Conservation (phyloP, 164 flowering plant genomes). For the Dillenia suffruticosa region DNA sequence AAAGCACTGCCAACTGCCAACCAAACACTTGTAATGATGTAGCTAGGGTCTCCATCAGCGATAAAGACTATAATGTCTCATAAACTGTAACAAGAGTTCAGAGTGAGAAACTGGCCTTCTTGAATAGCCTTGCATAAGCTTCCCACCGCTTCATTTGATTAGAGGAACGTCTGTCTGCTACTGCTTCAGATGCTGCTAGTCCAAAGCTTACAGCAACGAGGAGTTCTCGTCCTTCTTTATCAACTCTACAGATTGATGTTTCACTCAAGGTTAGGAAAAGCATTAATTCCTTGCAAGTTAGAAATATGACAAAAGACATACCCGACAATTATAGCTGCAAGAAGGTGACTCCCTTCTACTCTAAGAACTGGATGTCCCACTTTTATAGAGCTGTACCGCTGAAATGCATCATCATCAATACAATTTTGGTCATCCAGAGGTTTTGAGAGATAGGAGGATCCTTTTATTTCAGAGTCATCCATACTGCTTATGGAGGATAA, state of each 20-base stretch:
- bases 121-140: conserved; percentile 79
- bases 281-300: background rate
- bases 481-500: conserved; percentile 18
- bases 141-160: conserved; percentile 78
- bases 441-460: conserved; percentile 34
- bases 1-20: too few relatives aligned
- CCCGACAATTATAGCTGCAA: conserved; percentile 89
- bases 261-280: background rate
- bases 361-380: conserved; percentile 90
- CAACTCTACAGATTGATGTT: conserved; percentile 50
- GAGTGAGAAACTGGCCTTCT: conserved; percentile 51
- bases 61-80: too few relatives aligned
- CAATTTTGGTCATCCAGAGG: conserved; percentile 37
- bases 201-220: conserved; percentile 96
- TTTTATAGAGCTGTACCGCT: conserved; percentile 55
- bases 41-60: too few relatives aligned
- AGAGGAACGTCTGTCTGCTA: conserved; percentile 83
- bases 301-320: conserved; percentile 10
- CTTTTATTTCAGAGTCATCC: conserved; percentile 30
- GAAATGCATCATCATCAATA: conserved; percentile 29
- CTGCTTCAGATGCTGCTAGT: conserved; percentile 84
- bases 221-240: conserved; percentile 79
- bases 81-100: background rate
- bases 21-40: too few relatives aligned
- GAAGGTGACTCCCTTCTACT: conserved; percentile 86